Evolutionary conservation across 805 yeast genomes (phyloP), one percentile per base, ranked within the genome.

Genomic region (Pichia exigua): DNA sequence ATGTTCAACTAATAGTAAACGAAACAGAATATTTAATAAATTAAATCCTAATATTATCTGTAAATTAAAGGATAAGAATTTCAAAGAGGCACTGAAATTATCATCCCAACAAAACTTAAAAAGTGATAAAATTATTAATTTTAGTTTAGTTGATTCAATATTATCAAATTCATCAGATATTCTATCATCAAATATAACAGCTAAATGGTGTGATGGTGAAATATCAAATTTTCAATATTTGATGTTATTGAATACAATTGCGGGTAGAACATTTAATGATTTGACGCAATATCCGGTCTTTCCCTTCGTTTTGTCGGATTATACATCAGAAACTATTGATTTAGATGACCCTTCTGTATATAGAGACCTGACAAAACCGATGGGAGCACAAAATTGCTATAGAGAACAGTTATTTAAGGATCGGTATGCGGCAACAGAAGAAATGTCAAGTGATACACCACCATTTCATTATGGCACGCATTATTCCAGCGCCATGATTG

Each of bases 381-480:
- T 89, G 96, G 97, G 97, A 1, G 95, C 91, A 0, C 97, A 89
- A 63, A 71, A 80, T 2, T 63, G 65, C 2, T 73, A 72, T 2
- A 72, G 96, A 52, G 87, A 82, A 2, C 57, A 61, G 0, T 81
- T 80, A 59, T 89, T 88, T 59, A 68, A 71, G 46, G 94, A 87
- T 51, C 67, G 96, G 49, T 90, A 74, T 59, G 83, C 83, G 21
- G 90, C 95, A 0, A 67, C 87, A 24, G 75, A 71, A 22, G 81
- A 85, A 49, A 69, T 89, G 51, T 61, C 69, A 6, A 72, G 88
- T 0, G 67, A 63, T 39, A 53, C 60, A 0, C 89, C 90, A 0
- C 87, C 96, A 0, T 89, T 89, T 65, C 96, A 89, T 64, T 89
- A 89, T 61, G 97, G 97, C 2, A 90, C 97, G 0, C 97, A 89